Conservation (phyloP, 1,284 basidiomycete species). For the Marasmius sp. region DNA sequence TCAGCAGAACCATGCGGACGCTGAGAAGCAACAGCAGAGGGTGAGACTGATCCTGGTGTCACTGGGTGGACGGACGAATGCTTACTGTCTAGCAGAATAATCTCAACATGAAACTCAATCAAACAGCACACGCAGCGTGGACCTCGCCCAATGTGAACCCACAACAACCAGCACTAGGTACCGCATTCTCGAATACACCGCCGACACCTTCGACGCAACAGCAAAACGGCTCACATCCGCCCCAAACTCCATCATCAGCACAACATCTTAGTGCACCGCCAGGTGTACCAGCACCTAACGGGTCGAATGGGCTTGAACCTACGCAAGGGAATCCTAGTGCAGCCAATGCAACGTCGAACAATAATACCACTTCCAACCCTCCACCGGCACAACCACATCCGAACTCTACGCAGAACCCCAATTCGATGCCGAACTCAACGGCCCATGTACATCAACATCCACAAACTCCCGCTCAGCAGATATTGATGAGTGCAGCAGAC, state of each 20-base stretch:
- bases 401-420: slow-evolving; percentile 24
- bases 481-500: slow-evolving; percentile 92
- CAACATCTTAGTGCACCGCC: slow-evolving; percentile 36
- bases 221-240: slow-evolving; percentile 33
- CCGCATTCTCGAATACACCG: slow-evolving; percentile 23
- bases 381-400: slow-evolving; percentile 11
- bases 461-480: slow-evolving; percentile 92
- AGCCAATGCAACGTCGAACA: slow-evolving; percentile 9
- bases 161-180: slow-evolving; percentile 30
- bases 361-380: slow-evolving; percentile 22
- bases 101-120: slow-evolving; percentile 61
- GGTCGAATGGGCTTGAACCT: slow-evolving; percentile 34
- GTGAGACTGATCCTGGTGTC: slow-evolving; percentile 43
- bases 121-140: slow-evolving; percentile 64
- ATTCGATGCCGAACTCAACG: slow-evolving; percentile 33
- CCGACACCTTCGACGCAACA: slow-evolving; percentile 25
- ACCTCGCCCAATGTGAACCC: slow-evolving; percentile 50
- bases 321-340: slow-evolving; percentile 1
- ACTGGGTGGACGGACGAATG: slow-evolving; percentile 9
- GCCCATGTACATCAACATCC: slow-evolving; percentile 50
- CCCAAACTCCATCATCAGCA: slow-evolving; percentile 13
- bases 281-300: slow-evolving; percentile 46
- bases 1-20: slow-evolving; percentile 53
- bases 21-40: slow-evolving; percentile 69
- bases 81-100: slow-evolving; percentile 42